Evolutionary conservation across 768 basidiomycete genomes (phyloP).

Genomic region (Rhizopogon sp.): DNA sequence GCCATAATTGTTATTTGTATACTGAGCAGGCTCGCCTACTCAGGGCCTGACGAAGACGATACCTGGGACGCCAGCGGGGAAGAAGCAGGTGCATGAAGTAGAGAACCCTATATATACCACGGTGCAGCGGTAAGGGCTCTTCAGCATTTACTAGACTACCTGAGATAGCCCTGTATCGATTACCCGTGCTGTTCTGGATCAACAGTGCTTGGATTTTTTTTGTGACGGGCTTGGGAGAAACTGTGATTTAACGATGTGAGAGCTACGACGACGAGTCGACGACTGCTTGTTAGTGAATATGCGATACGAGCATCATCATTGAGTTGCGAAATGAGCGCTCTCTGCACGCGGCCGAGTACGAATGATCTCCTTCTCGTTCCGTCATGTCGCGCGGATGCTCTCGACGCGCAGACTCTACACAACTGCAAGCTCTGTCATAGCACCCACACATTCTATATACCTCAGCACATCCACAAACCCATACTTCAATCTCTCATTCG

Average conservation of each 20-base stretch:
- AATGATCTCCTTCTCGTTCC: conserved; percentile 24
- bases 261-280: background rate
- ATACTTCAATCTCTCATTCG: conserved; percentile 85
- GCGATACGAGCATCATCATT: too few species aligned
- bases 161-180: background rate
- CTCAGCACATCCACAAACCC: conserved; percentile 77
- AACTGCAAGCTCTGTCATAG: conserved; percentile 16
- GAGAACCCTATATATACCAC: conserved; percentile 77
- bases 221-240: background rate
- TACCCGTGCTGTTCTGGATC: background rate
- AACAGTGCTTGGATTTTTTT: background rate
- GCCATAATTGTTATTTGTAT: background rate
- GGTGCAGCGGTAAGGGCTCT: conserved; percentile 66
- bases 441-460: conserved; percentile 50
- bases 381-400: conserved; percentile 26
- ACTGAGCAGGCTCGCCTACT: background rate
- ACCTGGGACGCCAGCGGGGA: conserved; percentile 79
- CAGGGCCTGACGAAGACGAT: conserved; percentile 91
- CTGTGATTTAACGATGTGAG: background rate
- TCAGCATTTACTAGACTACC: background rate
- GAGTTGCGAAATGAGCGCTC: background rate
- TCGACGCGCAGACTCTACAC: conserved; percentile 7
- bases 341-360: conserved; percentile 1
- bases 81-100: conserved; percentile 85
- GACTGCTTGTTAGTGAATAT: too few species aligned